These are phyloP conservation scores for Diaporthe humulicola DNA, from an alignment of 2,329 filamentous ascomycete species.

Conservation along the genomic window DNA sequence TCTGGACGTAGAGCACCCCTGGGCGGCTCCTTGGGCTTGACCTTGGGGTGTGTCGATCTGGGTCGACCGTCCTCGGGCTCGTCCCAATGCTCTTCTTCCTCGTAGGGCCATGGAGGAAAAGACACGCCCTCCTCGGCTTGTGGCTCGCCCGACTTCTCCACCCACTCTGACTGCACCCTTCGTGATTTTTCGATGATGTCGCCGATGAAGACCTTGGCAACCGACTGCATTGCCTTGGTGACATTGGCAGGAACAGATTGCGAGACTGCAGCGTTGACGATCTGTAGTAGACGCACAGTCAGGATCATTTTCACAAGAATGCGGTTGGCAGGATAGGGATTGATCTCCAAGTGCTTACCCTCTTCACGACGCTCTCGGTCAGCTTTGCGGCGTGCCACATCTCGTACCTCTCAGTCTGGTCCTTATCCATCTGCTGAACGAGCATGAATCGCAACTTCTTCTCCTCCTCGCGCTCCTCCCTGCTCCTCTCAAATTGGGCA, in stretches of 20 bases:
- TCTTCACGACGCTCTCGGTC: constrained; percentile 76
- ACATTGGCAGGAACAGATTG: constrained; percentile 82
- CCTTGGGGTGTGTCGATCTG: constrained; percentile 48
- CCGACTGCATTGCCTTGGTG: constrained; percentile 80
- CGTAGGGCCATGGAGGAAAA: constrained; percentile 49
- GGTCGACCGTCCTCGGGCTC: constrained; percentile 41
- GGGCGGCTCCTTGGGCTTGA: constrained; percentile 52
- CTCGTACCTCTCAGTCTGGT: constrained; percentile 79
- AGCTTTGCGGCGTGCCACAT: constrained; percentile 78
- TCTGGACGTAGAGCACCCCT: constrained; percentile 77
- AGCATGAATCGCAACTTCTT: constrained; percentile 73
- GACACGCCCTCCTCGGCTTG: constrained; percentile 64
- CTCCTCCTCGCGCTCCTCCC: constrained; percentile 74
- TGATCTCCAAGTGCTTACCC: constrained; percentile 58
- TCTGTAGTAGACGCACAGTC: constrained; percentile 53
- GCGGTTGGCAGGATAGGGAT: not conserved
- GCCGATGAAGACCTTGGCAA: constrained; percentile 82
- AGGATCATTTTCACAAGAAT: not conserved
- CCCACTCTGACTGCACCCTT: constrained; percentile 79
- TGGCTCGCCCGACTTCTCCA: constrained; percentile 67
- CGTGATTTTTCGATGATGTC: constrained; percentile 81
- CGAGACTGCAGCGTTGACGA: constrained; percentile 85
- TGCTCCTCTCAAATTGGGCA: constrained; percentile 52
- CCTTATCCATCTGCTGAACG: constrained; percentile 73
- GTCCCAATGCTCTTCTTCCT: constrained; percentile 46